Evolutionary conservation across 768 basidiomycete species (phyloP).

Genomic region (Cyclocybe aegerita): DNA sequence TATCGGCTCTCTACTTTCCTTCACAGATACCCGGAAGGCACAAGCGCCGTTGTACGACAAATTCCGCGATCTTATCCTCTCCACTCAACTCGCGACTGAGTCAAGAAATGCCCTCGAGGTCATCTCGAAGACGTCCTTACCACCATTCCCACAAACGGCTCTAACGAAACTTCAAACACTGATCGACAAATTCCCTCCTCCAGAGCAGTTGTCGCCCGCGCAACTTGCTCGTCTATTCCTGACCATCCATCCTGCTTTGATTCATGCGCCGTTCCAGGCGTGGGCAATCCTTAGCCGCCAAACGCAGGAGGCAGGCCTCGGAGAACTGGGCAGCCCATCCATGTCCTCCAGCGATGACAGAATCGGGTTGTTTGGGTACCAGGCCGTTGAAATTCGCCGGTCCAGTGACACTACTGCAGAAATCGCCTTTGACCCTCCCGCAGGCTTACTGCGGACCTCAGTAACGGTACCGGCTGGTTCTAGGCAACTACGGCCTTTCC

Average conservation of each 20-base stretch:
- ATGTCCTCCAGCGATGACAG: conserved; percentile 37
- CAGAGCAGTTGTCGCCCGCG: conserved; percentile 34
- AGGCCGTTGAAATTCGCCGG: conserved; percentile 38
- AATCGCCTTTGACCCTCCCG: conserved; percentile 40
- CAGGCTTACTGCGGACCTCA: conserved; percentile 24
- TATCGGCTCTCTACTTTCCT: conserved; percentile 48
- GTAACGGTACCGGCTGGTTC: conserved; percentile 51
- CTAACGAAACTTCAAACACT: conserved; percentile 49
- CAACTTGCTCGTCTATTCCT: conserved; percentile 57
- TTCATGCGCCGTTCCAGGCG: conserved; percentile 55
- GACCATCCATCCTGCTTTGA: conserved; percentile 57
- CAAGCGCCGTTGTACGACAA: conserved; percentile 35
- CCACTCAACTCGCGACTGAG: conserved; percentile 65
- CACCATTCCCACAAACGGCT: conserved; percentile 66
- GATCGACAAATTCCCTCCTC: conserved; percentile 48
- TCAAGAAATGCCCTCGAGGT: conserved; percentile 51
- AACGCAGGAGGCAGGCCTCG: conserved; percentile 52
- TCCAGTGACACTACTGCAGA: conserved; percentile 37
- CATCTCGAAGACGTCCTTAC: conserved; percentile 51
- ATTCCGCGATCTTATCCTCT: conserved; percentile 55
- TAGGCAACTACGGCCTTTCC: conserved; percentile 43
- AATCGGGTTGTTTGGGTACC: conserved; percentile 55
- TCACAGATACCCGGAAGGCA: conserved; percentile 23
- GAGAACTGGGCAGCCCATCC: conserved; percentile 49
- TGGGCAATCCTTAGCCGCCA: conserved; percentile 63